phyloP scores from a whole-genome alignment of 129 eudicot genomes.

The Saposhnikovia divaricata region DNA sequence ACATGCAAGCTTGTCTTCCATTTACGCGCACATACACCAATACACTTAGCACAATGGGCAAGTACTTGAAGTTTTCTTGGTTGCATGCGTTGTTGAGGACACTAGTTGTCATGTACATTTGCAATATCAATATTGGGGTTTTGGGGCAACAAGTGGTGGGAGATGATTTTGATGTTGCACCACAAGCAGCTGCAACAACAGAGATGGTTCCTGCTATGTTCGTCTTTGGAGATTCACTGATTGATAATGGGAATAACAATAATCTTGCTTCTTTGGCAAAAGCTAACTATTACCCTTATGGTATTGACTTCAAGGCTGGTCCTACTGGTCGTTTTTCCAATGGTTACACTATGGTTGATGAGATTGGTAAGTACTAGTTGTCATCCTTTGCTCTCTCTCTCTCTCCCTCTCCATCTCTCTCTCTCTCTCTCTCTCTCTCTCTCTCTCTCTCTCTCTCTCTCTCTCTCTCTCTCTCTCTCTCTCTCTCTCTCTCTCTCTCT shows the following conservation, averaged over 20 bases:
- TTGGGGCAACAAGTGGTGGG: slow-evolving; percentile 19
- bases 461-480: too few relatives aligned
- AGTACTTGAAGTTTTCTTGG: slow-evolving; percentile 16
- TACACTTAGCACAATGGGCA: background rate
- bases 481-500: too few relatives aligned
- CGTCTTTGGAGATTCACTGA: slow-evolving; percentile 76
- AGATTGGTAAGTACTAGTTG: slow-evolving; percentile 36
- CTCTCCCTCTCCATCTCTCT: background rate
- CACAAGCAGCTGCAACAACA: slow-evolving; percentile 13
- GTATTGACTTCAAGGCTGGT: slow-evolving; percentile 79
- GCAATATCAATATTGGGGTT: background rate
- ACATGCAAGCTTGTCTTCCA: background rate
- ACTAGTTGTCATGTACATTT: background rate
- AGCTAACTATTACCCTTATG: slow-evolving; percentile 87
- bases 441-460: too few relatives aligned
- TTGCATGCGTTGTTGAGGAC: slow-evolving; percentile 19
- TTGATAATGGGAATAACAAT: slow-evolving; percentile 86
- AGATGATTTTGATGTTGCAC: slow-evolving; percentile 4
- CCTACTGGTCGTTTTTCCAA: slow-evolving; percentile 89
- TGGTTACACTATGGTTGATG: slow-evolving; percentile 85
- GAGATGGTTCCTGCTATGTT: slow-evolving; percentile 80
- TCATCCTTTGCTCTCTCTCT: background rate
- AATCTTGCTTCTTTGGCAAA: slow-evolving; percentile 71
- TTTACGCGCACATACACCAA: background rate
- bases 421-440: background rate